A percentile compares a stretch with the other conserved stretches of the same genome.
phyloP scores from a whole-genome alignment of 2,329 filamentous ascomycete genomes.

The Aureobasidium mangrovei region DNA sequence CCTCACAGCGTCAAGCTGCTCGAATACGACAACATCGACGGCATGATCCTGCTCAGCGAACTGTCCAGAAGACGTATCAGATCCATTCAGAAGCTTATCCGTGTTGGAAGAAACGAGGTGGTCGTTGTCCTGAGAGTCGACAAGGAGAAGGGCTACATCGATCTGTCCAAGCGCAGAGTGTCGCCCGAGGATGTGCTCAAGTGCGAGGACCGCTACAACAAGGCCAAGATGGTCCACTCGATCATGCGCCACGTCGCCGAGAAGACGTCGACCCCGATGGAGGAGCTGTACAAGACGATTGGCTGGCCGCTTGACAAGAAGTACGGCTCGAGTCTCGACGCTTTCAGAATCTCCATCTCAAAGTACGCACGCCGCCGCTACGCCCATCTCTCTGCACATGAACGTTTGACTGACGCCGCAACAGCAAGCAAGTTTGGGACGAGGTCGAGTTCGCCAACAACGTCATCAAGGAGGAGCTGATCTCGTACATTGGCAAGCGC shows the following conservation, averaged over 20 bases:
- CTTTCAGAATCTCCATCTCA: conserved; percentile 98
- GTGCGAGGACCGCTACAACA: conserved; percentile 99
- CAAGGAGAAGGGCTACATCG: conserved; percentile 99
- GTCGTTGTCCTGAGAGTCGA: conserved; percentile 97
- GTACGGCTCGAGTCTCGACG: conserved; percentile 69
- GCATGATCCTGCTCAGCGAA: conserved; percentile 98
- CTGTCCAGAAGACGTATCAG: conserved; percentile 95
- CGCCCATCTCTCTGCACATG: background rate
- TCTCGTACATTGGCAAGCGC: conserved; percentile 93
- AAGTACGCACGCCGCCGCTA: background rate
- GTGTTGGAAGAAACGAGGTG: conserved; percentile 95
- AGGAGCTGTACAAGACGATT: conserved; percentile 87
- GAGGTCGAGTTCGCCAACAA: conserved; percentile 84
- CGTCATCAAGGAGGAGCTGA: conserved; percentile 77
- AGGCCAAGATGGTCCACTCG: conserved; percentile 98
- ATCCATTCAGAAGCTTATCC: conserved; percentile 97
- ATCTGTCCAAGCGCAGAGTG: conserved; percentile 96
- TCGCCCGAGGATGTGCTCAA: conserved; percentile 96
- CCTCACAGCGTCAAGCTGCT: conserved; percentile 69
- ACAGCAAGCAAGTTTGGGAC: conserved; percentile 89
- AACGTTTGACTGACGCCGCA: background rate
- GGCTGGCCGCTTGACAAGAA: conserved; percentile 97
- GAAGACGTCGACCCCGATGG: conserved; percentile 90
- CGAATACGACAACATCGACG: conserved; percentile 99
- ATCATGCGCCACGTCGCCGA: conserved; percentile 99